Evolutionary conservation across 1,284 basidiomycete species (phyloP).

Genomic region (Dichomitus squalens): DNA sequence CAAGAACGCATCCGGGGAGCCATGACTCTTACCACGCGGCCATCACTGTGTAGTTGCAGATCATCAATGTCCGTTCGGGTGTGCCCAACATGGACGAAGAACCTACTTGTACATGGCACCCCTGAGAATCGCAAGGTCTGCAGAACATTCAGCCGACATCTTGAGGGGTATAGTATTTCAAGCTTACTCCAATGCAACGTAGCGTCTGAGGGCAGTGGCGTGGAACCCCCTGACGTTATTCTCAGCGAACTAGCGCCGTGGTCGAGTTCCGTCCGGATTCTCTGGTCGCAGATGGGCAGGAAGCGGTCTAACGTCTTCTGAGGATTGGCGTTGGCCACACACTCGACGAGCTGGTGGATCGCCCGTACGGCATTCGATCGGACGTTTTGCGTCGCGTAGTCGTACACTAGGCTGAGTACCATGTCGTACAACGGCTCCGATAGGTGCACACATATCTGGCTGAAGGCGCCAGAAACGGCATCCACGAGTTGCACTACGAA

Average conservation of each 20-base stretch:
- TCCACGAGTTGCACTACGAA: conserved; percentile 65
- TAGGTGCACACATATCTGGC: conserved; percentile 81
- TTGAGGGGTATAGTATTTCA: neutral
- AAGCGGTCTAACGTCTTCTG: conserved; percentile 78
- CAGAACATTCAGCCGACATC: neutral
- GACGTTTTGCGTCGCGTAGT: conserved; percentile 77
- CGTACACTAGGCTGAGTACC: conserved; percentile 80
- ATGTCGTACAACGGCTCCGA: conserved; percentile 83
- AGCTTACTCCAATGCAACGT: conserved; percentile 86
- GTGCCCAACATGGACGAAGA: neutral
- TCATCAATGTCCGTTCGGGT: neutral
- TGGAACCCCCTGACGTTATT: conserved; percentile 77
- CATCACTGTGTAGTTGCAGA: conserved; percentile 49
- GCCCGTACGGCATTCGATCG: conserved; percentile 86
- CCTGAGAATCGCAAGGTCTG: conserved; percentile 70
- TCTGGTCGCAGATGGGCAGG: conserved; percentile 72
- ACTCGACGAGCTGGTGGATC: conserved; percentile 86
- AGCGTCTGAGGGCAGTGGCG: conserved; percentile 79
- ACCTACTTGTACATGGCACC: conserved; percentile 73
- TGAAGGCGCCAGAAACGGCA: conserved; percentile 67
- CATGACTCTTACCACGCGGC: conserved; percentile 50
- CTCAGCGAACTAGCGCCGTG: conserved; percentile 85
- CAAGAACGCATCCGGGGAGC: neutral
- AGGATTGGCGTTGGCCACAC: conserved; percentile 82
- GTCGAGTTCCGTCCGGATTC: conserved; percentile 80